phyloP scores from a whole-genome alignment of 805 yeast species.

The Zygotorulaspora sp. region DNA sequence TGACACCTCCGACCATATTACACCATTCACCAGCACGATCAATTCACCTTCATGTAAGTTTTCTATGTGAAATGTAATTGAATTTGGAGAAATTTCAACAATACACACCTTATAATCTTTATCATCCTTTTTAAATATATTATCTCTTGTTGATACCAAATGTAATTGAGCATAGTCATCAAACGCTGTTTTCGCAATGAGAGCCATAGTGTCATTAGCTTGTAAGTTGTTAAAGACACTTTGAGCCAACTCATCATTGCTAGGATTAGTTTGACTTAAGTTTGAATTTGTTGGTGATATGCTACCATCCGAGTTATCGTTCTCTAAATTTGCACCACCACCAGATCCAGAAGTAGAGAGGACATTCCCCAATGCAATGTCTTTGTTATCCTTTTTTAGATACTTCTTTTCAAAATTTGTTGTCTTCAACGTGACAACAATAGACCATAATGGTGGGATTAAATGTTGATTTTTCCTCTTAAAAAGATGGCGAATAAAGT shows the following conservation, averaged over 20 bases:
- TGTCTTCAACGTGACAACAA: constrained; percentile 47
- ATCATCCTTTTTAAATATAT: constrained; percentile 31
- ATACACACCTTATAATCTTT: constrained; percentile 39
- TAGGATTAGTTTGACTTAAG: constrained; percentile 1
- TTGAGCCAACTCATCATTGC: constrained; percentile 17
- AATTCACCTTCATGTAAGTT: constrained; percentile 42
- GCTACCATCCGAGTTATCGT: constrained; percentile 9
- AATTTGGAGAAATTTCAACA: constrained; percentile 48
- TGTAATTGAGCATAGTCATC: constrained; percentile 32
- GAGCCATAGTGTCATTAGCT: constrained; percentile 36
- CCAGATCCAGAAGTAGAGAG: constrained; percentile 9
- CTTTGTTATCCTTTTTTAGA: constrained; percentile 38
- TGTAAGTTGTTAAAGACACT: constrained; percentile 32
- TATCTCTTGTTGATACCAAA: constrained; percentile 25
- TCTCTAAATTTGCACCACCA: constrained; percentile 3
- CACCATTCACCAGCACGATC: constrained; percentile 55
- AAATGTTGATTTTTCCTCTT: constrained; percentile 26
- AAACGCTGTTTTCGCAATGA: constrained; percentile 32
- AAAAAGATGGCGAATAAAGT: constrained; percentile 30
- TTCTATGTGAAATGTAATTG: constrained; percentile 48
- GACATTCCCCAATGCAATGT: constrained; percentile 5
- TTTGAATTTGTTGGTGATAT: constrained; percentile 18
- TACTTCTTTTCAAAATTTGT: constrained; percentile 44
- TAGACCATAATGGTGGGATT: constrained; percentile 51
- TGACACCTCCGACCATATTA: constrained; percentile 63